Percentiles rank a stretch among this genome's conserved stretches.
Conservation (phyloP, 306 rosid genomes). For the Quercus alba region DNA sequence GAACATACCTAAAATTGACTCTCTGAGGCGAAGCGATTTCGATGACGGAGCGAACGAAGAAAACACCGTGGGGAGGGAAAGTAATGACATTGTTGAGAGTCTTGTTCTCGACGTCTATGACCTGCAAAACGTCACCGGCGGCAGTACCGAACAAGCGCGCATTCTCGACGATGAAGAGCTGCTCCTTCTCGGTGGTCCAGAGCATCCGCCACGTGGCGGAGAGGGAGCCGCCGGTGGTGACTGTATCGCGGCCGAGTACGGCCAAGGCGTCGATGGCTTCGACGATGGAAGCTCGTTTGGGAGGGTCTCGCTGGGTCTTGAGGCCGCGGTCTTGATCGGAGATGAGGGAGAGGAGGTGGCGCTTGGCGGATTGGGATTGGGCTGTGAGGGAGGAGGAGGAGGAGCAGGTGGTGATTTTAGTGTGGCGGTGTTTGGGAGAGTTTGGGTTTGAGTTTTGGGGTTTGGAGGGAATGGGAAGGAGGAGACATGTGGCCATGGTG, state of each 20-base stretch:
- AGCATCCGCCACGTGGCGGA: slow-evolving; percentile 86
- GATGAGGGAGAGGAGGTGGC: slow-evolving; percentile 61
- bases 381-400: slow-evolving; percentile 61
- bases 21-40: slow-evolving; percentile 71
- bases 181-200: slow-evolving; percentile 98
- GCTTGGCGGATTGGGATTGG: slow-evolving; percentile 57
- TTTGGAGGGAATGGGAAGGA: slow-evolving; percentile 28
- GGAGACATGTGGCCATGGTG: slow-evolving; percentile 44
- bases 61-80: slow-evolving; percentile 90
- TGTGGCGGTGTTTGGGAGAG: slow-evolving; percentile 3
- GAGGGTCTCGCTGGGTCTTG: slow-evolving; percentile 51
- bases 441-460: slow-evolving; percentile 8
- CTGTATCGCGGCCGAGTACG: slow-evolving; percentile 29
- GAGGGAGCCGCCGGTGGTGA: slow-evolving; percentile 62
- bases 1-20: slow-evolving; percentile 70
- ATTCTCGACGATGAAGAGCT: slow-evolving; percentile 79
- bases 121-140: slow-evolving; percentile 88
- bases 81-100: slow-evolving; percentile 80
- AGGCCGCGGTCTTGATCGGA: slow-evolving; percentile 84
- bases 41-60: slow-evolving; percentile 80
- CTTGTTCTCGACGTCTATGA: slow-evolving; percentile 57
- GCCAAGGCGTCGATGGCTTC: slow-evolving; percentile 60
- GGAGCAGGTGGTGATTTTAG: slow-evolving; percentile 53
- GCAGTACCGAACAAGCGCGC: slow-evolving; percentile 70
- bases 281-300: slow-evolving; percentile 46